Evolutionary conservation across 495 filamentous ascomycete genomes (phyloP).

Genomic region (Lophiotrema nucula): DNA sequence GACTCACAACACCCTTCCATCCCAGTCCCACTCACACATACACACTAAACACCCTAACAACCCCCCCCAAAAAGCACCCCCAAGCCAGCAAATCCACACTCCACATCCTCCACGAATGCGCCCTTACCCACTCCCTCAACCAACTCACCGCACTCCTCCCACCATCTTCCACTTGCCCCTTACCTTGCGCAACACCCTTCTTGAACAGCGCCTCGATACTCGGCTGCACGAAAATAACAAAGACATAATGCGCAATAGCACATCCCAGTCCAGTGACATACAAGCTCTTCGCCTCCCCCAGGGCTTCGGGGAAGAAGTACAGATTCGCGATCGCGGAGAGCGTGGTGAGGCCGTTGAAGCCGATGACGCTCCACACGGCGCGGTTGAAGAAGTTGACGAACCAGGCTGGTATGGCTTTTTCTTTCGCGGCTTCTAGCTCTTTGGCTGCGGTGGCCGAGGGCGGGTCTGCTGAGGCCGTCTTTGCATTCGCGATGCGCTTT

Average conservation of each 20-base stretch:
- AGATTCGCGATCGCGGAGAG: conserved; percentile 6
- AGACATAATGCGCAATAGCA: conserved; percentile 10
- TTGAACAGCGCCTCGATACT: conserved; percentile 2
- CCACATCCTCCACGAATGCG: conserved; percentile 3
- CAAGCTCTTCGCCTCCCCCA: background rate
- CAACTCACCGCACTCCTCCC: background rate
- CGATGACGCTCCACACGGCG: conserved; percentile 3
- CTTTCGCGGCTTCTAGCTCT: conserved; percentile 2
- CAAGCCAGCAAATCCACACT: conserved; percentile 5
- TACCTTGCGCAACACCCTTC: conserved; percentile 1
- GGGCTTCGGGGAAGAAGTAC: background rate
- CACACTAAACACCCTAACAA: too few species aligned
- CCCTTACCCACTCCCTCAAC: conserved; percentile 1
- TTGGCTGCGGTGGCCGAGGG: background rate
- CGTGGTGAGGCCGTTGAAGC: conserved; percentile 2
- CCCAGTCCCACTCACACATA: too few species aligned
- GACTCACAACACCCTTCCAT: too few species aligned
- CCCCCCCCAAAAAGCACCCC: too few species aligned
- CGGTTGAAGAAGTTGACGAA: conserved; percentile 8
- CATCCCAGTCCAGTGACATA: background rate
- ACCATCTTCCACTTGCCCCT: background rate
- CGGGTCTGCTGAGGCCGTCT: background rate
- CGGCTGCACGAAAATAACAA: background rate
- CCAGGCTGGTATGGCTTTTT: conserved; percentile 1
- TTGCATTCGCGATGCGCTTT: background rate